Conservation (phyloP, 495 filamentous ascomycete species). For the Aspergillus leporis region DNA sequence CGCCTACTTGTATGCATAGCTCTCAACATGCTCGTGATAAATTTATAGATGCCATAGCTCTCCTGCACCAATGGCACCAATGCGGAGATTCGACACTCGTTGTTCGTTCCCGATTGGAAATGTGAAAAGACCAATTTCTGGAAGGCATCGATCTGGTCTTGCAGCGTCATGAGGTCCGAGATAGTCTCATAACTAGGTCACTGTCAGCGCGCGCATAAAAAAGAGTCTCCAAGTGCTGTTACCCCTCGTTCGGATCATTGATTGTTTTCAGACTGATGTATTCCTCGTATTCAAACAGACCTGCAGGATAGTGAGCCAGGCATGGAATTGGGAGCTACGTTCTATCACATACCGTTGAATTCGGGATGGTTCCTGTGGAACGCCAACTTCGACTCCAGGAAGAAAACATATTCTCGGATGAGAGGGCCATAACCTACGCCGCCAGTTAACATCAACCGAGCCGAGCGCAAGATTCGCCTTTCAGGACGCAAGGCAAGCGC, state of each 20-base stretch:
- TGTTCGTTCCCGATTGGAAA: constrained; percentile 86
- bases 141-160: constrained; percentile 97
- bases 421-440: constrained; percentile 79
- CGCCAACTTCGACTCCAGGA: constrained; percentile 84
- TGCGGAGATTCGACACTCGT: constrained; percentile 94
- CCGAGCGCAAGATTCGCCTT: background rate
- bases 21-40: constrained; percentile 89
- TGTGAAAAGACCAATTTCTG: constrained; percentile 98
- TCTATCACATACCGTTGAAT: constrained; percentile 74
- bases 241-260: constrained; percentile 97
- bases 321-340: background rate
- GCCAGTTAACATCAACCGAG: constrained; percentile 3
- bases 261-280: constrained; percentile 97
- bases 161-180: constrained; percentile 90
- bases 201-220: constrained; percentile 18
- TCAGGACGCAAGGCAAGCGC: background rate
- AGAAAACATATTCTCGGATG: constrained; percentile 94
- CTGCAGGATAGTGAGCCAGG: constrained; percentile 37
- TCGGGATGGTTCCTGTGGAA: constrained; percentile 97
- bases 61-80: constrained; percentile 93
- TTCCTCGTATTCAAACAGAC: constrained; percentile 95
- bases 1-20: constrained; percentile 93
- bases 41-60: constrained; percentile 98
- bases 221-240: constrained; percentile 6
- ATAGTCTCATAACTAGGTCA: constrained; percentile 83